Conservation (phyloP, 352 stramenopile species). For the Phytophthora foliorum region DNA sequence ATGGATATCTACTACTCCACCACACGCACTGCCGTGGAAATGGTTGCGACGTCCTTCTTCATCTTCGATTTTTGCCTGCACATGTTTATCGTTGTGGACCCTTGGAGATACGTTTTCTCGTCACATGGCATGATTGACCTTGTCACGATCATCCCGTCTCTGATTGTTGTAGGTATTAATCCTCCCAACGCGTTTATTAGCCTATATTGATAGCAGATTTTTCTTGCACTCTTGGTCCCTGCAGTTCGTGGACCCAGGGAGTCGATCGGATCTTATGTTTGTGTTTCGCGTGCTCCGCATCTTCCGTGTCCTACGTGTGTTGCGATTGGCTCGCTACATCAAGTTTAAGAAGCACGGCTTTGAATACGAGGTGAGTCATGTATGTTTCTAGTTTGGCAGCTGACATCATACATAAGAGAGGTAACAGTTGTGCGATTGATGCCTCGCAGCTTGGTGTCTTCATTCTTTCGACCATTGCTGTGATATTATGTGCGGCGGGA, state of each 20-base stretch:
- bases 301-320: conserved; percentile 70
- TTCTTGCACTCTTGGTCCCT: background rate
- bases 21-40: conserved; percentile 43
- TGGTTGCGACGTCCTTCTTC: conserved; percentile 65
- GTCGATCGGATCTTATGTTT: conserved; percentile 62
- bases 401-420: background rate
- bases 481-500: conserved; percentile 71
- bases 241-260: conserved; percentile 59
- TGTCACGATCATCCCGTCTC: conserved; percentile 72
- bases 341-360: conserved; percentile 74
- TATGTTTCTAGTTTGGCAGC: background rate
- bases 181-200: background rate
- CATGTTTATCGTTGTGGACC: conserved; percentile 53
- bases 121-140: conserved; percentile 70
- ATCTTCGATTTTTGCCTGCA: conserved; percentile 74
- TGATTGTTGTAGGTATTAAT: conserved; percentile 56
- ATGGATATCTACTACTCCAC: conserved; percentile 29
- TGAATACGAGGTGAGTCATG: conserved; percentile 67
- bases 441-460: conserved; percentile 64
- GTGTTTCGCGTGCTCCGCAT: conserved; percentile 78
- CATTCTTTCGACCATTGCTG: conserved; percentile 66
- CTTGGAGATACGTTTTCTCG: conserved; percentile 59
- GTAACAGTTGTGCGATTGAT: background rate
- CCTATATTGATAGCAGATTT: background rate
- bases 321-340: conserved; percentile 67